Evolutionary conservation across 257 asterid genomes (phyloP), one percentile per base, ranked within the genome.

Genomic region (Ehretia macrophylla): DNA sequence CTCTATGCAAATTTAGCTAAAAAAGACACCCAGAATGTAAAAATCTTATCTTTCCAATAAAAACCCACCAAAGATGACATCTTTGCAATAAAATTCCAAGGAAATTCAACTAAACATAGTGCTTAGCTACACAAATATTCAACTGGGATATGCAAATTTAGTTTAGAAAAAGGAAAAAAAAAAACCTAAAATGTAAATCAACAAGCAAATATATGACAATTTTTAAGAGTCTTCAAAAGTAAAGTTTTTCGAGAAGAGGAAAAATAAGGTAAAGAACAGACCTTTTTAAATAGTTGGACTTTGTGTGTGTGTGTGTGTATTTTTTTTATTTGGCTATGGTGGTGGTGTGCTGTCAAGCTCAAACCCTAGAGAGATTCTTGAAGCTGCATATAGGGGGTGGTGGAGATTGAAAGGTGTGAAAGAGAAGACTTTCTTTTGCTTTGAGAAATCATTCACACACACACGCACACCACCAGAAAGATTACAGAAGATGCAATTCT

Each of bases 361-460:
- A 52, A 52, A 22, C 57, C 38, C 57, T 32, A 52, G 39, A 52
- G 17, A 52, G 39, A 52, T 21, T 52, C 57, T 52, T 52, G 37
- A 52, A 52, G 3, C 38, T 52, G 19, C 14, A 51, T 10, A 11
- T 35, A 13, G 14, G 32, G 37, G 37, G 37, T 10, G 57, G 37
- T 22, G 57, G 39, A 0, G 39, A 52, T 14, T 52, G 57, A 52
- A 79, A 78, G 81, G 85, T 74, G 95, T 77, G 95, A 83, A 81
- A 83, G 91, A 73, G 89, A 62, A 82, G 87, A 85, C 87, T 84
- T 73, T 55, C 64, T 58, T 65, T 52, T 51, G 62, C 39, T 48
- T 72, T 71, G 74, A 55, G 63, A 74, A 17, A 3, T 27, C 35
- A 78, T 58, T 39, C 59, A 69, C 69, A 66, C 74, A 66, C 79